These are phyloP conservation scores for Cutaneotrichosporon cyanovorans DNA, from an alignment of 1,284 basidiomycete species.

Conservation along the genomic window DNA sequence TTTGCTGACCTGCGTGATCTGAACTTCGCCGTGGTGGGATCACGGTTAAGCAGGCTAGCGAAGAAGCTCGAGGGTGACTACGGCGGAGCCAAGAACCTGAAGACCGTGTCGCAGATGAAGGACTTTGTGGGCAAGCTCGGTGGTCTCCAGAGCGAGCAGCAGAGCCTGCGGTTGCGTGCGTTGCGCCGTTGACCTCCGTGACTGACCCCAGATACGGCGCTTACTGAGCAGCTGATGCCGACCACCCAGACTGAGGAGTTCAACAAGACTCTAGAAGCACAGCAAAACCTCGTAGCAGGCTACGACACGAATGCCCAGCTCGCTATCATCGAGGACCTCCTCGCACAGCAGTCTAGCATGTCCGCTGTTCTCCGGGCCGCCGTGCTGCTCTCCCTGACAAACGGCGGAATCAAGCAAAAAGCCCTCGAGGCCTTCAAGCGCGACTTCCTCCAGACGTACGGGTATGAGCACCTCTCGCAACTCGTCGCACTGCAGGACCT, in stretches of 20 bases:
- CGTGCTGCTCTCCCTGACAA: slow-evolving; percentile 75
- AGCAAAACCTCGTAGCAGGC: slow-evolving; percentile 90
- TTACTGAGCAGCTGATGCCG: slow-evolving; percentile 85
- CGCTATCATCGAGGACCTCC: slow-evolving; percentile 72
- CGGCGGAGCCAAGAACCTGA: slow-evolving; percentile 47
- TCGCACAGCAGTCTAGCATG: slow-evolving; percentile 67
- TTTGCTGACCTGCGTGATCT: slow-evolving; percentile 77
- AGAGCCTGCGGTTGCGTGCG: slow-evolving; percentile 77
- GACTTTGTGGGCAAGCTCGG: slow-evolving; percentile 94
- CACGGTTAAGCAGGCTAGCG: slow-evolving; percentile 71
- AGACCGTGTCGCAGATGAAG: slow-evolving; percentile 82
- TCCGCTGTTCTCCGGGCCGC: slow-evolving; percentile 68
- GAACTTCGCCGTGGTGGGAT: slow-evolving; percentile 90
- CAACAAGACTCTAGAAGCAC: slow-evolving; percentile 85
- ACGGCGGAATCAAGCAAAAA: slow-evolving; percentile 81
- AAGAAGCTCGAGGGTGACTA: slow-evolving; percentile 84
- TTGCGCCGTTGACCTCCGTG: slow-evolving; percentile 14
- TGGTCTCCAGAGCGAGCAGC: slow-evolving; percentile 83
- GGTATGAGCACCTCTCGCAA: slow-evolving; percentile 79
- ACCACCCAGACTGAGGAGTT: slow-evolving; percentile 82
- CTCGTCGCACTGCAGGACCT: slow-evolving; percentile 71
- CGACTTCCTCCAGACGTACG: slow-evolving; percentile 90
- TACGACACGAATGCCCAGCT: slow-evolving; percentile 73
- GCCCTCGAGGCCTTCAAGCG: slow-evolving; percentile 78
- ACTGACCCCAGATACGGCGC: slow-evolving; percentile 64